These are phyloP conservation scores for Vitis amurensis DNA, from an alignment of 164 flowering plant species.

Conservation along the genomic window DNA sequence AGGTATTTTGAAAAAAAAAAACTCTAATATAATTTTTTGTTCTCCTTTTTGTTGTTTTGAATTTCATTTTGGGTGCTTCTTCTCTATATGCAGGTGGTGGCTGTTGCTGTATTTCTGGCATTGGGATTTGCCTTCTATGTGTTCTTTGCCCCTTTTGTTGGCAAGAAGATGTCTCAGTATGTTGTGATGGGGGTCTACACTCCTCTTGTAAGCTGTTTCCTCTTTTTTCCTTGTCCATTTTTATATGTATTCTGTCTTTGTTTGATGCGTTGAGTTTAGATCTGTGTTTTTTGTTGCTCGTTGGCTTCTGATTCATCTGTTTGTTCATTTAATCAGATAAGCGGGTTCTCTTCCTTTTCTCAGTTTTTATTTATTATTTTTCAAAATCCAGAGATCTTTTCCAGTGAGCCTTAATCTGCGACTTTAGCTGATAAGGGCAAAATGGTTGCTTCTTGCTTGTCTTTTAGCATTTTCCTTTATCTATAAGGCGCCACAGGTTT, in stretches of 20 bases:
- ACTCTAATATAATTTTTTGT: not conserved
- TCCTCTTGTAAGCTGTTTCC: conserved; percentile 73
- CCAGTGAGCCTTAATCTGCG: not conserved
- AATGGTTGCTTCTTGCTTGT: conserved; percentile 22
- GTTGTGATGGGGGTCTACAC: conserved; percentile 87
- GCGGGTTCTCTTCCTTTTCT: conserved; percentile 13
- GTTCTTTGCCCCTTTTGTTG: conserved; percentile 97
- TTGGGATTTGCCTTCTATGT: conserved; percentile 98
- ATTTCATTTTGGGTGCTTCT: not conserved
- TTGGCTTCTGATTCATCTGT: conserved; percentile 15
- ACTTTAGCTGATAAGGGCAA: conserved; percentile 14
- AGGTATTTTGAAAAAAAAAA: conserved; percentile 39
- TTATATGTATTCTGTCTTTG: not conserved
- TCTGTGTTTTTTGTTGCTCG: conserved; percentile 26
- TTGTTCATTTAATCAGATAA: not conserved
- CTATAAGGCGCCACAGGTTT: conserved; percentile 1
- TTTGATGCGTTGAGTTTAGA: conserved; percentile 23
- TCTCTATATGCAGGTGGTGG: conserved; percentile 68
- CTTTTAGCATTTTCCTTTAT: not conserved
- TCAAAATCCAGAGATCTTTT: conserved; percentile 9
- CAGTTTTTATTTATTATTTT: conserved; percentile 5
- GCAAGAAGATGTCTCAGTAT: conserved; percentile 75
- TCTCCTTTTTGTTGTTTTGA: not conserved
- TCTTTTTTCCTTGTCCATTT: not conserved
- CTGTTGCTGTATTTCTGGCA: conserved; percentile 95